A percentile compares a stretch with the other conserved stretches of the same genome.
Conservation (phyloP, 2,329 filamentous ascomycete species). For the Aspergillus floridensis region DNA sequence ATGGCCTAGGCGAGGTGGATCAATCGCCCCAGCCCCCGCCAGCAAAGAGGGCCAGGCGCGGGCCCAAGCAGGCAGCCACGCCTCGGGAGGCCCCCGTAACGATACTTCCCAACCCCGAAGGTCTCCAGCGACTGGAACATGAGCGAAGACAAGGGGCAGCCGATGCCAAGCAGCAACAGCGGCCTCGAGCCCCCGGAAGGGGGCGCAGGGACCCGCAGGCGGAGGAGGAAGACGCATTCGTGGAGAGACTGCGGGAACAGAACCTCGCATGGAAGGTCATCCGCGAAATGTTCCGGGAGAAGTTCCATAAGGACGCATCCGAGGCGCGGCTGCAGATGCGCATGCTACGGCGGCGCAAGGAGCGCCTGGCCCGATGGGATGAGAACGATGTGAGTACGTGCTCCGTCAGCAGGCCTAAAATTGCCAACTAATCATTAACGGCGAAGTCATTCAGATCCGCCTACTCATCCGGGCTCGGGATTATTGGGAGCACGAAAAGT, state of each 20-base stretch:
- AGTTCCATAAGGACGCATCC: slow-evolving; percentile 38
- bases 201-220: slow-evolving; percentile 37
- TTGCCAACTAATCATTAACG: slow-evolving; percentile 12
- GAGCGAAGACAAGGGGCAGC: slow-evolving; percentile 31
- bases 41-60: slow-evolving; percentile 25
- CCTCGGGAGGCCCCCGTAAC: slow-evolving; percentile 31
- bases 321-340: slow-evolving; percentile 45
- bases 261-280: slow-evolving; percentile 40
- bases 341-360: slow-evolving; percentile 37
- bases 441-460: slow-evolving; percentile 28
- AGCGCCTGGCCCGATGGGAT: slow-evolving; percentile 38
- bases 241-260: slow-evolving; percentile 37
- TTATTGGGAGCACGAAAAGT: slow-evolving; percentile 40
- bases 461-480: slow-evolving; percentile 37
- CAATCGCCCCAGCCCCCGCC: slow-evolving; percentile 25
- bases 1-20: slow-evolving; percentile 20
- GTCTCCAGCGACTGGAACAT: slow-evolving; percentile 38
- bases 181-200: slow-evolving; percentile 32
- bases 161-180: slow-evolving; percentile 26
- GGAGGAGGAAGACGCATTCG: slow-evolving; percentile 41
- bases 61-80: slow-evolving; percentile 20
- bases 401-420: slow-evolving; percentile 7
- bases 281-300: slow-evolving; percentile 35
- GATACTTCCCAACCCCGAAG: slow-evolving; percentile 42
- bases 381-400: slow-evolving; percentile 47